Conservation (phyloP, 345 rosid species). For the Citrus trifoliata region DNA sequence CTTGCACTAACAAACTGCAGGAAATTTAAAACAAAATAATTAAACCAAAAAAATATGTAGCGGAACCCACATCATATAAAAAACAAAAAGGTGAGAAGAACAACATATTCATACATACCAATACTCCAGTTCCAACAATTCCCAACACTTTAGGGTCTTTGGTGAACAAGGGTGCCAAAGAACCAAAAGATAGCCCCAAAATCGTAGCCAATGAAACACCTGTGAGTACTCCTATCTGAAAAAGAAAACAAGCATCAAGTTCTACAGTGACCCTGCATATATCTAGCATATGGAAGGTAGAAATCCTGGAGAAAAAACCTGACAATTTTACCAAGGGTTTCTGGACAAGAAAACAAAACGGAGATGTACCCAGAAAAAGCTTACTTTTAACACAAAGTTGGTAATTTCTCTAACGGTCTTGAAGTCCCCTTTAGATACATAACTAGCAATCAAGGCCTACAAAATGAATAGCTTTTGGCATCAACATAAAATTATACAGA, state of each 20-base stretch:
- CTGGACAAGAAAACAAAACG: background rate
- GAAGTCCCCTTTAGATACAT: conserved; percentile 66
- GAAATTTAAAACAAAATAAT: background rate
- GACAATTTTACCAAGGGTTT: background rate
- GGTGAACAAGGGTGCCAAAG: conserved; percentile 73
- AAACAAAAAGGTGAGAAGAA: background rate
- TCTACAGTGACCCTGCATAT: background rate
- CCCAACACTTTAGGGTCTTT: conserved; percentile 66
- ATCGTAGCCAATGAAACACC: conserved; percentile 70
- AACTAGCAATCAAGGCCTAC: conserved; percentile 84
- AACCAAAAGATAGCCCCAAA: conserved; percentile 64
- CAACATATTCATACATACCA: conserved; percentile 44
- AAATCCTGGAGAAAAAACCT: background rate
- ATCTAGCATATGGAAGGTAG: background rate
- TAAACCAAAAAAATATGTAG: background rate
- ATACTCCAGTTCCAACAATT: conserved; percentile 67
- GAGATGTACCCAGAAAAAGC: conserved; percentile 13
- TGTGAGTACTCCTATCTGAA: conserved; percentile 71
- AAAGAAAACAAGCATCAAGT: conserved; percentile 11
- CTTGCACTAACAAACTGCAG: conserved; percentile 80
- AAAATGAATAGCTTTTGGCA: conserved; percentile 10
- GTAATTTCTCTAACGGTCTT: conserved; percentile 65
- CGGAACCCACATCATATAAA: background rate
- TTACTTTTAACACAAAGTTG: conserved; percentile 69
- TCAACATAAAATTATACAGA: conserved; percentile 3